Base-by-base conservation (phyloP, 257 asterid species). In the Ophiorrhiza pumila region DNA sequence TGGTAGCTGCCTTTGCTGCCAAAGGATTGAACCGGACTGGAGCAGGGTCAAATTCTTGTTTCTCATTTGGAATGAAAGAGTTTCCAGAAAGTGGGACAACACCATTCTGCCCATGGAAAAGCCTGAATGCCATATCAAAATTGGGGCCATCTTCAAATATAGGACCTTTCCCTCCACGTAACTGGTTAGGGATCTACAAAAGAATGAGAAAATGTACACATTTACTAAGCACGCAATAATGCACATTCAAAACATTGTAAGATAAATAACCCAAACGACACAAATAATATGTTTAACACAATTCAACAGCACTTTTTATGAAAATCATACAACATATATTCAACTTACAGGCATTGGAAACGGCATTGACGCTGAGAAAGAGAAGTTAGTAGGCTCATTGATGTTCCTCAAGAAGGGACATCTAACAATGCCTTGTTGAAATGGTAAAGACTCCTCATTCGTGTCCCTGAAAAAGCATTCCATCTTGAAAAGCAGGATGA, bases 141-240 rank as follows among this genome's bases (percentile, higher is more conserved):
- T 93, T 91, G 78, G 94, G 91, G 66, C 94, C 98, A 84, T 93
- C 98, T 90, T 91, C 97, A 75, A 91, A 93, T 73, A 93, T 91
- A 42, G 98, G 98, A 67, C 98, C 96, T 80, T 86, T 91, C 61
- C 79, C 87, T 62, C 86, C 94, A 50, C 68, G 76, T 17, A 27
- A 83, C 98, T 91, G 84, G 79, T 58, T 60, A 71, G 73, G 46
- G 50, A 11, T 56, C 23, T 57, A 2, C n/a, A 80, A 68, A 31
- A 66, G 15, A 66, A 71, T 49, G 22, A 47, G 60, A 12, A 65
- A 22, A 23, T 14, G 29, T 35, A 31, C 73, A 79, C 74, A 39
- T 50, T 34, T 43, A 56, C 41, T 53, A 22, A 41, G 22, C 31
- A 69, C 15, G 23, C 42, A 41, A 64, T 13, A 23, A 39, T 0